These are phyloP conservation scores for Paecilomyces sp. DNA, from an alignment of 2,329 filamentous ascomycete species.

Conservation along the genomic window DNA sequence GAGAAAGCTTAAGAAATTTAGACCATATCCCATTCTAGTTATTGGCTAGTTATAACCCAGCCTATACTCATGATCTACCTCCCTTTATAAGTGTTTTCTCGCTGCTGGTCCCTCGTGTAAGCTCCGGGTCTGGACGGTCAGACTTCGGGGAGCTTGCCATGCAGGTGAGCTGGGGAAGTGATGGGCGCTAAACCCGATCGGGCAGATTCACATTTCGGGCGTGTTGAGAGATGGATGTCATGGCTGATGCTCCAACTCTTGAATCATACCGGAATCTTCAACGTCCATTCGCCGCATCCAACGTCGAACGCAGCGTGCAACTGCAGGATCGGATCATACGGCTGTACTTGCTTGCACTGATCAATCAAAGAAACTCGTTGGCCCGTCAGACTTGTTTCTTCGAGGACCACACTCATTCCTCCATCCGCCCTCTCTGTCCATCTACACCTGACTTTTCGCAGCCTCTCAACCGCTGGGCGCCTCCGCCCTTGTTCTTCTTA, in stretches of 20 bases:
- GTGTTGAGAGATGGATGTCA: slow-evolving; percentile 13
- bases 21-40: not conserved
- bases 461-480: not conserved
- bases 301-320: slow-evolving; percentile 2
- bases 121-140: not conserved
- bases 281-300: not conserved
- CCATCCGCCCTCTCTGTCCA: not conserved
- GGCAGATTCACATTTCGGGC: slow-evolving; percentile 16
- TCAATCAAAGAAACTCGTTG: slow-evolving; percentile 6
- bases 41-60: not conserved
- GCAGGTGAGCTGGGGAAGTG: not conserved
- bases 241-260: slow-evolving; percentile 14
- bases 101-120: not conserved
- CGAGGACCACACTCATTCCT: slow-evolving; percentile 8
- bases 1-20: not conserved
- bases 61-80: not conserved
- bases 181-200: slow-evolving; percentile 15
- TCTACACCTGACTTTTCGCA: not conserved
- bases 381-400: slow-evolving; percentile 14
- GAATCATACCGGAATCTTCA: not conserved
- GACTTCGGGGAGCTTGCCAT: not conserved
- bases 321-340: slow-evolving; percentile 6
- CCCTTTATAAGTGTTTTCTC: not conserved
- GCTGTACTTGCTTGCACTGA: slow-evolving; percentile 4
- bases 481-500: not conserved